Evolutionary conservation across 2,329 filamentous ascomycete species (phyloP), one percentile per base, ranked within the genome.

Genomic region (Immersiporthe knoxdaviesiana): DNA sequence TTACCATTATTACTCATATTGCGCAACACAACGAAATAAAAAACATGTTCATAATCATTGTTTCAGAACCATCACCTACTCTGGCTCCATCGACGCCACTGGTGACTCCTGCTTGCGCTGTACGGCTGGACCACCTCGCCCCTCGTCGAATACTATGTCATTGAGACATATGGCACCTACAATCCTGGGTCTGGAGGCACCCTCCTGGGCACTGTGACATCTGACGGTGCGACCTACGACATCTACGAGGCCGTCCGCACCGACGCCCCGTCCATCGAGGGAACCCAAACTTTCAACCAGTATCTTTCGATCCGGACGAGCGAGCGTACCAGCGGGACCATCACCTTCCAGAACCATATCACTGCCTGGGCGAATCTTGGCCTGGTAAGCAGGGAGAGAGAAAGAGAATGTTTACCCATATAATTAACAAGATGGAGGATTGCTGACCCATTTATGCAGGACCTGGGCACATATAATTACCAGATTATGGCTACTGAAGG

Each of bases 401-500:
- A 35, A 35, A 35, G 35, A 35, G 4, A 8, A 35, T 35, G 4
- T 8, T 35, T 35, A 4, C 4, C 35, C 14, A n/a, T 35, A 47
- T 1, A 14, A 35, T 1, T 30, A 21, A 56, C 44, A 18, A 32
- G 12, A 56, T 6, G 27, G 2, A 32, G 27, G 14, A 56, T 4
- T 30, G 12, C 52, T 56, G 52, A 56, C 21, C 18, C 16, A n/a
- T 0, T 27, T 27, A 3, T 41, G 14, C 39, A 65, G 74, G 78
- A 76, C 60, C 71, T 84, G 18, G 83, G 83, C 2, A 76, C 73
- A 37, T 78, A 79, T 72, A 77, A 84, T 74, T 84, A 84, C 74
- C 79, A 81, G 78, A 84, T 84, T 70, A 74, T 83, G n/a, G 82
- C 82, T 10, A 81, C 80, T 4, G 82, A 84, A 73, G 69, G 69